Evolutionary conservation across 805 yeast species (phyloP).

Genomic region (Lipomyces sp.): DNA sequence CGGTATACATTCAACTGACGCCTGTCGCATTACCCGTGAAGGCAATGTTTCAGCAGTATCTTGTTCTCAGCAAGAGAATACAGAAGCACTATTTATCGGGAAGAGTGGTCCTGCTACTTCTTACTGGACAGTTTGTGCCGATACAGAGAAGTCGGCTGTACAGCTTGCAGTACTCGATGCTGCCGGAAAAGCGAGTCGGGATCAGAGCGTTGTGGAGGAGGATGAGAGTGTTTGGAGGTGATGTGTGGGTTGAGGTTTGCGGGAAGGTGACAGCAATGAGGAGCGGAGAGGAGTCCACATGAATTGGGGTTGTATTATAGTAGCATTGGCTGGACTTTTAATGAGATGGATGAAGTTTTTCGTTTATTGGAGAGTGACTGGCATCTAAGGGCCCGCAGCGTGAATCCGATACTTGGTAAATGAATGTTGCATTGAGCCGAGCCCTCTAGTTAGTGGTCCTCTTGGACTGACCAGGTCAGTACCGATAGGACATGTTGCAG

Average conservation of each 20-base stretch:
- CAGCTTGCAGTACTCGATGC: conserved; percentile 49
- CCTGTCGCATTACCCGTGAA: conserved; percentile 47
- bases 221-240: conserved; percentile 7
- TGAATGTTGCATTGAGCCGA: too few relatives aligned
- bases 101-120: conserved; percentile 41
- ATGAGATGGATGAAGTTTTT: too few relatives aligned
- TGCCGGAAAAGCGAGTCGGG: conserved; percentile 45
- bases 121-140: conserved; percentile 48
- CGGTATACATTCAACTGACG: conserved; percentile 35
- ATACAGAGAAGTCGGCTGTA: conserved; percentile 52
- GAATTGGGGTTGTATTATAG: too few relatives aligned
- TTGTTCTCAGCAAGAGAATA: conserved; percentile 42
- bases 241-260: conserved; percentile 8
- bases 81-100: conserved; percentile 45
- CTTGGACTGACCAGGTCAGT: too few relatives aligned
- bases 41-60: conserved; percentile 51
- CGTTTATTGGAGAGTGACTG: too few relatives aligned
- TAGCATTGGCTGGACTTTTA: too few relatives aligned
- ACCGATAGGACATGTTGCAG: too few relatives aligned
- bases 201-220: conserved; percentile 27
- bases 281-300: not conserved
- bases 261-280: conserved; percentile 7
- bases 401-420: too few relatives aligned
- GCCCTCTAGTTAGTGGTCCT: too few relatives aligned
- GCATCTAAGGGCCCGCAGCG: too few relatives aligned